Base-by-base conservation (phyloP, 371 early-diverging fungal species). In the Circinella umbellata region DNA sequence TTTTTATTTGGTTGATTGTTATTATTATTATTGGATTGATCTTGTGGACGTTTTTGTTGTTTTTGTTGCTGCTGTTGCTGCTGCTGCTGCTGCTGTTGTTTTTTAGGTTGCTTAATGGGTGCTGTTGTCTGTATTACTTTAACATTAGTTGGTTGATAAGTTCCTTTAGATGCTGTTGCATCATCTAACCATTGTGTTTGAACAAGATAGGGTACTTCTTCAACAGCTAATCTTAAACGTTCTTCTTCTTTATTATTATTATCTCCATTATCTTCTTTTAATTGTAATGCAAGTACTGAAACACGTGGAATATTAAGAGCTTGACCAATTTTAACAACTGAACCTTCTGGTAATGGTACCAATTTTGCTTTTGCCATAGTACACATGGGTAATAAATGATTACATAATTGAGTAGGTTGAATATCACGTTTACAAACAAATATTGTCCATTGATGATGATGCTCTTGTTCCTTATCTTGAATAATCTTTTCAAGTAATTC, bases 381-480 rank as follows among this genome's bases (percentile, higher is more conserved):
- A 1, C 76, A 76, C 80, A 82, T 78, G 55, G 68, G 65, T 18
- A 78, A 66, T 27, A 82, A 57, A 61, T 82, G 82, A 17, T 72
- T 61, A 35, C 80, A 80, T 8, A 82, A 18, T 6, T 78, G 76
- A 4, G 65, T 27, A 8, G 80, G 80, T 47, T 78, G 74, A 47
- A 77, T 76, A 20, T 82, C 82, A 46, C 82, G 66, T 42, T 75
- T 74, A 63, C 82, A 82, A 11, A 82, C 75, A 64, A 76, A 82
- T 7, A 82, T 65, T 17, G 76, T 67, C 63, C 11, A 39, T 27
- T 0, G 36, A 6, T 34, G 18, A 42, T 1, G 42, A 42, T 42
- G 9, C 1, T 53, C 64, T 27, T 54, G 68, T 18, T 27, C 57
- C 10, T 57, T 51, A 7, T 63, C 37, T 67, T 71, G 53, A 15